Evolutionary conservation across 1,284 basidiomycete species (phyloP), one percentile per base, ranked within the genome.

Genomic region (Ceratobasidium sp.): DNA sequence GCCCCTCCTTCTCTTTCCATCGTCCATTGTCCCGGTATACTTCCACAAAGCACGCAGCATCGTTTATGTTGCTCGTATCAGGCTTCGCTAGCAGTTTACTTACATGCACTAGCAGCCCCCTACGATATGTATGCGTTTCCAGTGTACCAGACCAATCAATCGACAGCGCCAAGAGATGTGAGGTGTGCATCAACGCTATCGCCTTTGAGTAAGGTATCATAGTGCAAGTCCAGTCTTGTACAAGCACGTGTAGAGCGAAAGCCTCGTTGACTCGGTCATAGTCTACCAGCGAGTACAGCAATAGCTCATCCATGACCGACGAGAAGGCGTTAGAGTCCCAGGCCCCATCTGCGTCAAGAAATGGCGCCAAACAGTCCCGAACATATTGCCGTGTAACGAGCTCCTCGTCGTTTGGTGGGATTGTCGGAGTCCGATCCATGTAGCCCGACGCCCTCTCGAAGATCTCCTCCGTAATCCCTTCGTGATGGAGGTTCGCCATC

Each of bases 241-340:
- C 49, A 13, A 71, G 42, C 3, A 39, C 42, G 40, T 70, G 66
- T 7, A 78, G 10, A 0, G 44, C 9, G 66, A 53, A 68, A 12
- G 66, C 33, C 46, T 53, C 3, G 26, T 68, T 68, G 1, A 55
- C 26, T 33, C 66, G 66, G 46, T 68, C 66, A 18, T 68, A 55
- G 23, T 12, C 12, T 3, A 68, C 15, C 12, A 68, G 66, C 46
- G 66, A 68, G 51, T 53, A 68, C 9, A 18, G 23, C 4, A 33
- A 1, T 13, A 68, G 3, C 51, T 68, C 66, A 28, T 10, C 26
- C 49, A 63, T 61, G 26, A 23, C 18, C 3, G n/a, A 1, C 3
- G 39, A 42, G 53, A 70, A 70, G 2, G 15, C 12, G 28, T 15
- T n/a, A 3, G 44, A 55, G 40, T 70, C 51, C 68, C 68, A 70